Percentiles rank a stretch among this genome's conserved stretches.
phyloP scores from a whole-genome alignment of 2,329 filamentous ascomycete genomes.

The Emericellopsis cladophorae region DNA sequence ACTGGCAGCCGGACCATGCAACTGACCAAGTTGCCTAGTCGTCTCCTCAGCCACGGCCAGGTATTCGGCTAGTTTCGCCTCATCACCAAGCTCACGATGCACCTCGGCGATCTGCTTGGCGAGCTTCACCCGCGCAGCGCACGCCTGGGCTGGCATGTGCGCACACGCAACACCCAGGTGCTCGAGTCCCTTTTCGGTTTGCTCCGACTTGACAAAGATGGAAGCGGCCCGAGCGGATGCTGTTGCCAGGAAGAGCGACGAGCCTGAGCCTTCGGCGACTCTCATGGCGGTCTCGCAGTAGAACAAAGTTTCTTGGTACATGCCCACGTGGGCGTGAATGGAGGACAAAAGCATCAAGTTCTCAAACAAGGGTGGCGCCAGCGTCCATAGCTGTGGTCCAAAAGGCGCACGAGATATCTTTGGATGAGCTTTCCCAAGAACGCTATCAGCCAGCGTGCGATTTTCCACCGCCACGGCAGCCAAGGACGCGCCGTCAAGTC shows the following conservation, averaged over 20 bases:
- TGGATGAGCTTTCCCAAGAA: background rate
- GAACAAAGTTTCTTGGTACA: constrained; percentile 79
- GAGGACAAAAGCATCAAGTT: constrained; percentile 62
- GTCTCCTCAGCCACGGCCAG: constrained; percentile 36
- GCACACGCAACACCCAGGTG: constrained; percentile 40
- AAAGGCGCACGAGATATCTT: constrained; percentile 12
- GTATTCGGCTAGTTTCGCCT: constrained; percentile 27
- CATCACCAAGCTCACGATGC: constrained; percentile 34
- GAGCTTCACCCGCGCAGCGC: constrained; percentile 23
- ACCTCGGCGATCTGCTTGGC: constrained; percentile 44
- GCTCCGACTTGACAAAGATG: constrained; percentile 43
- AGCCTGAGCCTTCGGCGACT: constrained; percentile 56
- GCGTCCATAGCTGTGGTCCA: constrained; percentile 61
- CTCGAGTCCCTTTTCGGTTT: constrained; percentile 43
- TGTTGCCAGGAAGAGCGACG: constrained; percentile 43
- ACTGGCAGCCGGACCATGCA: background rate
- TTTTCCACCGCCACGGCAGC: constrained; percentile 9
- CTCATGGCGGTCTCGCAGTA: constrained; percentile 77
- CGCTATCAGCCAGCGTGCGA: constrained; percentile 13
- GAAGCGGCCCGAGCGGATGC: constrained; percentile 41
- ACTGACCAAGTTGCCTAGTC: background rate
- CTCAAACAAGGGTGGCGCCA: constrained; percentile 62
- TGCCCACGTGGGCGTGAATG: constrained; percentile 71
- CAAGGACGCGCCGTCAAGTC: constrained; percentile 24
- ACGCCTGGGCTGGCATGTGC: constrained; percentile 30